Evolutionary conservation across 495 filamentous ascomycete species (phyloP), one percentile per base, ranked within the genome.

Genomic region (Apodospora peruviana): DNA sequence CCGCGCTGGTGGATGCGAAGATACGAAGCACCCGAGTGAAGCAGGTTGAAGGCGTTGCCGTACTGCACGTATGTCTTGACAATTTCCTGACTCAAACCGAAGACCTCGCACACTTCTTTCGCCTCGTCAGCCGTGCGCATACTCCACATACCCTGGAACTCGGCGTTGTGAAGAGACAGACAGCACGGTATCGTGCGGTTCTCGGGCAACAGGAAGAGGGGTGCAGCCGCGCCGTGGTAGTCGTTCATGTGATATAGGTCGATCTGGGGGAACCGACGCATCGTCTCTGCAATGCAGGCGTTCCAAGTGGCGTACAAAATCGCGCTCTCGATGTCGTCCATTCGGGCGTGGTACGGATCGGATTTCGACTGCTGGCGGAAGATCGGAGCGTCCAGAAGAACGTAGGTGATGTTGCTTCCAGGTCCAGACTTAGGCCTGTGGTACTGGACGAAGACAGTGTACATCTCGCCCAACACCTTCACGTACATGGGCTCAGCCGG

Each of bases 171-270:
- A 5, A 61, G 55, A 7, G 58, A 61, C 17, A 82, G 57, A 52
- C 77, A 80, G 58, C 76, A 78, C 0, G 80, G 80, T 40, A 82
- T 75, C 17, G 50, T 53, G 3, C 70, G 80, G 9, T 46, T 23
- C 25, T 56, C 46, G 8, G 84, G 84, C 5, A 87, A 69, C 19
- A 86, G 70, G 47, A 87, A 83, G 16, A 87, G 65, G 12, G 83
- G 83, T 29, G 85, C 85, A 3, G 83, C 60, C 20, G 85, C 80
- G 38, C 85, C 85, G 51, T 88, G 85, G 57, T 87, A 88, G 58
- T 88, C 85, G 60, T 88, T 88, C 57, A 87, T 82, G 59, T 88
- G 85, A 60, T 88, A 88, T 12, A 88, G 52, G 56, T 87, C 83
- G 43, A 85, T 69, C 0, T 80, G 73, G 17, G 53, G 45, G 57